Evolutionary conservation across 2,329 filamentous ascomycete species (phyloP).

Genomic region (Biscogniauxia mediterranea): DNA sequence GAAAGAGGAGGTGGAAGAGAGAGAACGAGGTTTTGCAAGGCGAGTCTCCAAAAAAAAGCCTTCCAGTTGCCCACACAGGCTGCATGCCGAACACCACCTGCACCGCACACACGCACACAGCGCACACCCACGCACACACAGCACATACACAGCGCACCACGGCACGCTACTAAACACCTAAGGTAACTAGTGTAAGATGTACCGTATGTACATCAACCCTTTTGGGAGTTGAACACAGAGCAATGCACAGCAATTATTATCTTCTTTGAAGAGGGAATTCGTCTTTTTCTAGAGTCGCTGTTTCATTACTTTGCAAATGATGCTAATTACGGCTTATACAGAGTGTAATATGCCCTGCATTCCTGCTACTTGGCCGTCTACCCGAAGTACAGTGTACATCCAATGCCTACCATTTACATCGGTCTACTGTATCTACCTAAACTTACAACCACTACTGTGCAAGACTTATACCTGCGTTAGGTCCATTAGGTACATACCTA

Average conservation of each 20-base stretch:
- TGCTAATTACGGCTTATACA: not conserved
- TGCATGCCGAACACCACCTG: slow-evolving; percentile 16
- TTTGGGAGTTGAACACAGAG: not conserved
- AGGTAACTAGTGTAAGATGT: not conserved
- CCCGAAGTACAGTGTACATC: no score
- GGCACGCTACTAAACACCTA: not conserved
- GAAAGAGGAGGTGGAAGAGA: slow-evolving; percentile 34
- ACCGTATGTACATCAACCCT: not conserved
- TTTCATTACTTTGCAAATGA: not conserved
- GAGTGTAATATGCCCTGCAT: not conserved
- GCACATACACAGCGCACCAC: not conserved
- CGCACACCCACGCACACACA: not conserved
- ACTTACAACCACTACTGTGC: not conserved
- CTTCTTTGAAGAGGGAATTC: not conserved
- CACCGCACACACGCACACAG: slow-evolving; percentile 1
- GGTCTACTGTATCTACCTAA: no score
- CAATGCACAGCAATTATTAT: not conserved
- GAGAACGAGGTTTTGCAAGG: slow-evolving; percentile 34
- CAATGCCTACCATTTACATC: no score
- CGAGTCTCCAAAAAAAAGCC: slow-evolving; percentile 29
- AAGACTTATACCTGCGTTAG: not conserved
- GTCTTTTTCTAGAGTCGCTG: not conserved
- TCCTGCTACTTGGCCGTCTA: not conserved
- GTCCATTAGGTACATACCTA: no score
- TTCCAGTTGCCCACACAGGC: slow-evolving; percentile 25